Evolutionary conservation across 176 grass and related monocot genomes (phyloP).

Genomic region (Oryza coarctata): DNA sequence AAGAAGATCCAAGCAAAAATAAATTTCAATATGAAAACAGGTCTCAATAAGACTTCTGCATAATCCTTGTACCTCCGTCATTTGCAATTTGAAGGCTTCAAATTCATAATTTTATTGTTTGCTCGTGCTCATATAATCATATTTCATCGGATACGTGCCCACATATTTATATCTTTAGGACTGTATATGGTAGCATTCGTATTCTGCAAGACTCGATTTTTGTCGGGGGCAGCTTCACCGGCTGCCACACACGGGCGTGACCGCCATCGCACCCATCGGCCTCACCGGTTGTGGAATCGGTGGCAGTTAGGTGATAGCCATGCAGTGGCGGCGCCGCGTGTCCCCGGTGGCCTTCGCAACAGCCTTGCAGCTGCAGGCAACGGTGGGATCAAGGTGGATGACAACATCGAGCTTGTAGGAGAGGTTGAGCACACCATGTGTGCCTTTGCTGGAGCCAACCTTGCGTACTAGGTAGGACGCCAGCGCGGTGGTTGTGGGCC

Average conservation of each 20-base stretch:
- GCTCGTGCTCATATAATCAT: neutral
- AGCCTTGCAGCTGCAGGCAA: neutral
- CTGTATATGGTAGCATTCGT: neutral
- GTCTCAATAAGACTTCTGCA: no score
- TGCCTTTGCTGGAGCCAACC: constrained; percentile 35
- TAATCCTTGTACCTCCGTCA: no score
- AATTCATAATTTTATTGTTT: neutral
- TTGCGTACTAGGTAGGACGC: constrained; percentile 43
- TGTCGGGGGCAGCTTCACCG: neutral
- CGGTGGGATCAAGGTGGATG: neutral
- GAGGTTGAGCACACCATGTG: constrained; percentile 46
- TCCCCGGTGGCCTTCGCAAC: neutral
- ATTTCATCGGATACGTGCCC: neutral
- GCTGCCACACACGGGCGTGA: neutral
- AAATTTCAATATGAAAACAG: no score
- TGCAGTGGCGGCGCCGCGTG: neutral
- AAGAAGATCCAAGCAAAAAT: no score
- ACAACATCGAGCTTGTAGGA: constrained; percentile 45
- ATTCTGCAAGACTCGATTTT: neutral
- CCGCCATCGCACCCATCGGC: neutral
- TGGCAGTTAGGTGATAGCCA: neutral
- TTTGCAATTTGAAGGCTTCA: neutral
- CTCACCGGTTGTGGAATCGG: neutral
- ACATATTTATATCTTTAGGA: neutral
- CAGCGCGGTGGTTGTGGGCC: neutral